Evolutionary conservation across 1,284 basidiomycete genomes (phyloP).

Genomic region (Trametes versicolor): DNA sequence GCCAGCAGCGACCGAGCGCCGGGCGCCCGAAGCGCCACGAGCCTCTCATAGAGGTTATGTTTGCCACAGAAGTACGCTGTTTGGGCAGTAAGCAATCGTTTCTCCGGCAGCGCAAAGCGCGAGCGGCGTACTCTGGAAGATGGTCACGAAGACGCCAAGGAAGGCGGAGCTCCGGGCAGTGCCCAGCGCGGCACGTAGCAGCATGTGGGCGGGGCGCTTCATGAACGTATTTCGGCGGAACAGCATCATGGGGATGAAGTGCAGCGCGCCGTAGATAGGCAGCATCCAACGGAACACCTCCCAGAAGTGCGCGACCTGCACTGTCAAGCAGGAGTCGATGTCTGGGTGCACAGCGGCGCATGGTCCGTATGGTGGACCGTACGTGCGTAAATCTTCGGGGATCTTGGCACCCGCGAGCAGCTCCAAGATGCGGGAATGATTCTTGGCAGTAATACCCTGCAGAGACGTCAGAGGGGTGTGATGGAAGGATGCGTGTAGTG

Average conservation of each 20-base stretch:
- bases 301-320: conserved; percentile 81
- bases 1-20: conserved; percentile 32
- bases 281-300: conserved; percentile 89
- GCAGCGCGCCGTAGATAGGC: conserved; percentile 88
- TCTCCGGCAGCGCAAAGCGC: not conserved
- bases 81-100: not conserved
- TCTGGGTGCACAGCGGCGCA: conserved; percentile 86
- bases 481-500: not conserved
- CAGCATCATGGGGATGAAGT: conserved; percentile 87
- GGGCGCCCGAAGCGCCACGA: conserved; percentile 47
- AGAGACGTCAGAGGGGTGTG: conserved; percentile 28
- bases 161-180: conserved; percentile 91
- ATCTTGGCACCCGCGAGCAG: conserved; percentile 47
- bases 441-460: conserved; percentile 54
- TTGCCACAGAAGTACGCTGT: conserved; percentile 79
- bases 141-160: conserved; percentile 85
- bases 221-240: conserved; percentile 75
- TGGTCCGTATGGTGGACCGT: conserved; percentile 66
- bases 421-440: conserved; percentile 49
- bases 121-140: conserved; percentile 78
- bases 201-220: conserved; percentile 69
- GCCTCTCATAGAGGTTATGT: conserved; percentile 62
- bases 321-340: conserved; percentile 72
- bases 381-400: conserved; percentile 47
- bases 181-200: conserved; percentile 74